phyloP scores from a whole-genome alignment of 495 filamentous ascomycete species.

The Aspergillus steynii region DNA sequence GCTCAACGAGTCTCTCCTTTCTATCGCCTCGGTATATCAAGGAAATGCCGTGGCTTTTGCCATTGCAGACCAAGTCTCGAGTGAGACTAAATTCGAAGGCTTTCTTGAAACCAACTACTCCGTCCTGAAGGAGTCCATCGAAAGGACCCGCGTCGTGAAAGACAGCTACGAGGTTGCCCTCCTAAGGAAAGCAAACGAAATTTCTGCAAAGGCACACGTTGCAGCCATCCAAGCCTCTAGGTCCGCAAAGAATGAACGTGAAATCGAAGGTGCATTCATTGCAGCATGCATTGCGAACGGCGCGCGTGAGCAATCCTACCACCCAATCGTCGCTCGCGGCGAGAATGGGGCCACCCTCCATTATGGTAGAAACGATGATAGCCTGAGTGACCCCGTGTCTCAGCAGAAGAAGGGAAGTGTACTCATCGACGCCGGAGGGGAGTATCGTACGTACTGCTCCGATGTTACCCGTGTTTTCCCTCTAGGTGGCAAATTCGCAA shows the following conservation, averaged over 20 bases:
- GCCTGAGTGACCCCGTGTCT: constrained; percentile 44
- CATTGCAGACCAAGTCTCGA: constrained; percentile 70
- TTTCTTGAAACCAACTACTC: constrained; percentile 62
- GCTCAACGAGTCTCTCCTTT: constrained; percentile 62
- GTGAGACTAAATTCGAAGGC: constrained; percentile 61
- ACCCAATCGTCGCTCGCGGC: constrained; percentile 77
- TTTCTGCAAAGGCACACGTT: constrained; percentile 75
- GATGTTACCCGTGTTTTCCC: constrained; percentile 93
- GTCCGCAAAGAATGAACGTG: constrained; percentile 71
- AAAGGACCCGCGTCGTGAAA: constrained; percentile 76
- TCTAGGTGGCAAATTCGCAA: constrained; percentile 70
- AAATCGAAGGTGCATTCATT: constrained; percentile 78
- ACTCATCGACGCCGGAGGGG: constrained; percentile 80
- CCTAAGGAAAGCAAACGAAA: constrained; percentile 77
- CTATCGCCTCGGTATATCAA: constrained; percentile 40
- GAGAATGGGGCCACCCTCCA: constrained; percentile 81
- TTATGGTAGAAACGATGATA: constrained; percentile 76
- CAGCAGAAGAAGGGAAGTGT: constrained; percentile 66
- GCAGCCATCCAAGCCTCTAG: constrained; percentile 67
- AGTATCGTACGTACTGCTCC: constrained; percentile 77
- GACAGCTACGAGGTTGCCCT: constrained; percentile 83
- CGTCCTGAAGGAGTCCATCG: constrained; percentile 72
- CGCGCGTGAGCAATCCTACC: constrained; percentile 78
- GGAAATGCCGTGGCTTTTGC: constrained; percentile 61
- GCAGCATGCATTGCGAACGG: constrained; percentile 72